Percentiles rank a stretch among this genome's conserved stretches.
Conservation (phyloP, 1,284 basidiomycete genomes). For the Ceratobasidium sp. region DNA sequence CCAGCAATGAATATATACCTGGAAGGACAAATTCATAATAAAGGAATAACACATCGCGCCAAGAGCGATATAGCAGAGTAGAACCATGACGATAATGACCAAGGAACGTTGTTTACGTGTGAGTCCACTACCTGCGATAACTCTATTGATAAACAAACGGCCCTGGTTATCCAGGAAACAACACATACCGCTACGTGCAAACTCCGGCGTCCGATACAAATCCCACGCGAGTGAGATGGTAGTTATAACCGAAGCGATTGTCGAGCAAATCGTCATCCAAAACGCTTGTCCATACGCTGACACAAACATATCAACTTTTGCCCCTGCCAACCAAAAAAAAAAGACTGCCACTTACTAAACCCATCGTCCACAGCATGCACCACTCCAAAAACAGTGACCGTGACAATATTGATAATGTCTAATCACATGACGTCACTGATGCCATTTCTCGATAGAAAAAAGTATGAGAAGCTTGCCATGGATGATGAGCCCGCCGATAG, state of each 20-base stretch:
- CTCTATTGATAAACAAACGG: neutral
- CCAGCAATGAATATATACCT: conserved; percentile 10
- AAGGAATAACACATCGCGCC: conserved; percentile 70
- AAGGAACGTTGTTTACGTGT: conserved; percentile 82
- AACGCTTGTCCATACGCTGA: conserved; percentile 65
- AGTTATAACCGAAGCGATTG: conserved; percentile 71
- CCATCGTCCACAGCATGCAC: conserved; percentile 73
- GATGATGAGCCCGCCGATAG: conserved; percentile 69
- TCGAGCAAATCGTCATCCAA: conserved; percentile 85
- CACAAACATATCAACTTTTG: conserved; percentile 46
- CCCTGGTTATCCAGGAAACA: neutral
- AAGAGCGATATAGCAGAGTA: conserved; percentile 78
- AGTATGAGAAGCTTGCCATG: conserved; percentile 64
- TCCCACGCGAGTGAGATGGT: conserved; percentile 78
- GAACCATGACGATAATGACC: conserved; percentile 77
- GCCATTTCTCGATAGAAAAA: neutral
- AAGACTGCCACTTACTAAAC: conserved; percentile 60
- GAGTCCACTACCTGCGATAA: conserved; percentile 71
- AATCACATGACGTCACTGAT: conserved; percentile 26
- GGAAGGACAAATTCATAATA: conserved; percentile 69
- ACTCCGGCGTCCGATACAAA: conserved; percentile 68
- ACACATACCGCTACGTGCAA: conserved; percentile 70
- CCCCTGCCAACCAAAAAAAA: conserved; percentile 2
- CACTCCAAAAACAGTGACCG: conserved; percentile 72
- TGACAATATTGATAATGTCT: conserved; percentile 77